Evolutionary conservation across 495 filamentous ascomycete species (phyloP).

Genomic region (Platismatia glauca): DNA sequence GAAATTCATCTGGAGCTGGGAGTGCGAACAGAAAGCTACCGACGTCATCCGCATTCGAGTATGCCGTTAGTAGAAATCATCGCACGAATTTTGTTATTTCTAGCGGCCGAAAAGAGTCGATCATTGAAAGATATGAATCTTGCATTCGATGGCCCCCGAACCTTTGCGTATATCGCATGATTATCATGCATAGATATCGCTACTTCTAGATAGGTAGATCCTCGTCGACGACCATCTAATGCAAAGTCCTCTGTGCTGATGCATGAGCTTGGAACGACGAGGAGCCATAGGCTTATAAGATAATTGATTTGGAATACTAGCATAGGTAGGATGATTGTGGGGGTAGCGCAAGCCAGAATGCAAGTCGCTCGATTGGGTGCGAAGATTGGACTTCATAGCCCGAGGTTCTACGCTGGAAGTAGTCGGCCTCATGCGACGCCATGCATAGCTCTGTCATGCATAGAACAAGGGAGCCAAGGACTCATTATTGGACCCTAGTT

Average conservation of each 20-base stretch:
- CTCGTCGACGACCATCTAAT: background rate
- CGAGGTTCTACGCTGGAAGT: background rate
- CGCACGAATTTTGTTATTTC: background rate
- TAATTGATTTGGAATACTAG: background rate
- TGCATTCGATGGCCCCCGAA: background rate
- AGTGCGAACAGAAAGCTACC: background rate
- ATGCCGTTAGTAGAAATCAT: background rate
- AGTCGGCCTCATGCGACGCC: background rate
- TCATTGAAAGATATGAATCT: background rate
- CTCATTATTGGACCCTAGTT: background rate
- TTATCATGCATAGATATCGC: background rate
- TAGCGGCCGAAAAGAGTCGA: background rate
- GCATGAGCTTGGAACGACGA: background rate
- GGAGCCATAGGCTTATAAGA: background rate
- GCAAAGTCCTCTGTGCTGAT: background rate
- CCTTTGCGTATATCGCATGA: background rate
- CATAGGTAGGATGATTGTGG: background rate
- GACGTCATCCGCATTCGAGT: background rate
- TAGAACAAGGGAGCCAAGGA: background rate
- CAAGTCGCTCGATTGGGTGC: background rate
- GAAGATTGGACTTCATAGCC: background rate
- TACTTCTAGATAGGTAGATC: background rate
- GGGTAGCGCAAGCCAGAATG: background rate
- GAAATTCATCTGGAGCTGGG: background rate
- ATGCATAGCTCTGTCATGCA: background rate